A percentile compares a stretch with the other conserved stretches of the same genome.
Evolutionary conservation across 148 eudicot genomes (phyloP).

Genomic region (Cornus kousa): DNA sequence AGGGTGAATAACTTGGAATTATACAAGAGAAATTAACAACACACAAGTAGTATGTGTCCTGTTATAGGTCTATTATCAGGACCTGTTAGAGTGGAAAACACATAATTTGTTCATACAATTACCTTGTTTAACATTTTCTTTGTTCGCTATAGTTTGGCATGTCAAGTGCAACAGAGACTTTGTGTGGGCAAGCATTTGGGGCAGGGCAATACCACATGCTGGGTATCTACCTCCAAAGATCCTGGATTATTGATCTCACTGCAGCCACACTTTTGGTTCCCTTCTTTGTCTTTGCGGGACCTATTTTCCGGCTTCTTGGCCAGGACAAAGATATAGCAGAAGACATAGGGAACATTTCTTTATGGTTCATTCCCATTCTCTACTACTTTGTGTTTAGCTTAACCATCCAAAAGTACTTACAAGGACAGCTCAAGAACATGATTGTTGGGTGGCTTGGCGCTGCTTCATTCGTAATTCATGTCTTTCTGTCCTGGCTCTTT

Average conservation of each 20-base stretch:
- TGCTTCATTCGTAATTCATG: conserved; percentile 33
- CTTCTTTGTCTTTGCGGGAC: conserved; percentile 44
- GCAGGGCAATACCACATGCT: conserved; percentile 65
- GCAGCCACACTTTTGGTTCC: conserved; percentile 48
- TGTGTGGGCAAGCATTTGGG: conserved; percentile 80
- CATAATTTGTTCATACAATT: too few relatives aligned
- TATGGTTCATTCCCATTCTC: conserved; percentile 59
- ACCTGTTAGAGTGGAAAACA: too few relatives aligned
- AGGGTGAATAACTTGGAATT: too few relatives aligned
- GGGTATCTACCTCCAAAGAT: conserved; percentile 66
- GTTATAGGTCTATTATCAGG: too few relatives aligned
- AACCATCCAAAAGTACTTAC: conserved; percentile 67
- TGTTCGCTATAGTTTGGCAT: conserved; percentile 51
- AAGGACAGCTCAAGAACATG: conserved; percentile 65
- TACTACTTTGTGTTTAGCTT: conserved; percentile 38
- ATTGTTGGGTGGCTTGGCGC: conserved; percentile 41
- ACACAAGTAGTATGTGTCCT: too few relatives aligned
- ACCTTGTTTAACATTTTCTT: too few relatives aligned
- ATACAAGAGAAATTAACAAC: too few relatives aligned
- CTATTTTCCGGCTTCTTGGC: conserved; percentile 47
- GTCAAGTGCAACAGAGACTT: conserved; percentile 69
- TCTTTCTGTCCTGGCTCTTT: conserved; percentile 56
- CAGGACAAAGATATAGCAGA: conserved; percentile 37
- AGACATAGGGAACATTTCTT: conserved; percentile 39
- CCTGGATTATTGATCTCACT: conserved; percentile 55